Percentiles rank a stretch among this genome's conserved stretches.
phyloP scores from a whole-genome alignment of 164 flowering plant genomes.

The Kingdonia uniflora region DNA sequence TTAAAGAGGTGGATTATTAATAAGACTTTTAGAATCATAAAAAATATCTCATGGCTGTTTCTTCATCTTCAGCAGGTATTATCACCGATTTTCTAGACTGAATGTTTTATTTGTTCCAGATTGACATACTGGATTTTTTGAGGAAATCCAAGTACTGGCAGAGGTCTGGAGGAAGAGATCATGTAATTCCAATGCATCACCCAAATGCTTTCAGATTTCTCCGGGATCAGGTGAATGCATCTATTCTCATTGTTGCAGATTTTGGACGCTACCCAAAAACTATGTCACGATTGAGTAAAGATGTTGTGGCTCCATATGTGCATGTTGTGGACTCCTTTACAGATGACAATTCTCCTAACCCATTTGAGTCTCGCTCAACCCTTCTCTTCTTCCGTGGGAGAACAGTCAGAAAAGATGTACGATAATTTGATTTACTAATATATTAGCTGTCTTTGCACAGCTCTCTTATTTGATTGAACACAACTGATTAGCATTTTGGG shows the following conservation, averaged over 20 bases:
- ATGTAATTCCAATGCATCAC: conserved; percentile 93
- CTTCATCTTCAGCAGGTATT: too few relatives aligned
- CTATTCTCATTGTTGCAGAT: conserved; percentile 88
- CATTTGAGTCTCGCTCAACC: conserved; percentile 60
- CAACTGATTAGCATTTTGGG: conserved; percentile 6
- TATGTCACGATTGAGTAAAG: conserved; percentile 71
- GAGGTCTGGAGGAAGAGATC: conserved; percentile 81
- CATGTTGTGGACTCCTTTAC: conserved; percentile 76
- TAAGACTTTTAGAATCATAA: too few relatives aligned
- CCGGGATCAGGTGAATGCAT: conserved; percentile 68
- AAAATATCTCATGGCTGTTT: too few relatives aligned
- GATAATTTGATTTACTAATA: conserved; percentile 12
- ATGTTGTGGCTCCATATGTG: conserved; percentile 91
- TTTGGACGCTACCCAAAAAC: conserved; percentile 68
- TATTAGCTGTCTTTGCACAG: neutral
- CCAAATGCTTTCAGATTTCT: conserved; percentile 95
- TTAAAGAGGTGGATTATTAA: too few relatives aligned
- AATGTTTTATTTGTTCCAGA: conserved; percentile 30
- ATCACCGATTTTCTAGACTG: neutral
- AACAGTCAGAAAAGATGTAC: conserved; percentile 88
- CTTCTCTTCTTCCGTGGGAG: conserved; percentile 90
- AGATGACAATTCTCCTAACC: conserved; percentile 55
- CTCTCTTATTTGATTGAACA: conserved; percentile 3
- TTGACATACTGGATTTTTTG: conserved; percentile 60
- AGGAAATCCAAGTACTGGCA: conserved; percentile 68